Base-by-base conservation (phyloP, 805 yeast genomes). In the Hanseniaspora vineae region DNA sequence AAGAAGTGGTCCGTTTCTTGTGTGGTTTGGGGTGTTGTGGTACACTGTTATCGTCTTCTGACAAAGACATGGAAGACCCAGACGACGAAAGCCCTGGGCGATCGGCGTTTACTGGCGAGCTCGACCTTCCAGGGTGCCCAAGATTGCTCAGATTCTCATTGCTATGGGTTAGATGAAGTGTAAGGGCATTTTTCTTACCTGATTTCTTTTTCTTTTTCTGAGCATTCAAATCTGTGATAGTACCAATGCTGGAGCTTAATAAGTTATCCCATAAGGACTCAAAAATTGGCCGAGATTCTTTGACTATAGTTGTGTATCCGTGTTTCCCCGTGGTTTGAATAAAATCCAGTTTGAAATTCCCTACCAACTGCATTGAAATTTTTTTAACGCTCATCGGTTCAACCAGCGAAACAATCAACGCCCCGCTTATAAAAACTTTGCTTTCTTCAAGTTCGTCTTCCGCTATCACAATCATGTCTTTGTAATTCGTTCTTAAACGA, bases 371-470 rank as follows among this genome's bases (percentile, higher is more conserved):
- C 46, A 90, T 64, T 0, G 77, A 60, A 46, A 90, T 65, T 51
- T 70, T 75, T 56, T 77, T 80, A 39, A 88, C 73, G 3, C 76
- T 58, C 31, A 84, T 61, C 3, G 88, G 80, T 45, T 86, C 95
- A 12, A 75, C 72, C 2, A 85, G 72, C 0, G 87, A 73, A 40
- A 90, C 65, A 0, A 82, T 84, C 17, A 90, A 73, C 31, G 76
- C 77, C 1, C 97, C 98, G 0, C 78, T 64, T 35, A 92, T 64
- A n/a, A 81, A 69, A 1, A 76, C 81, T 1, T 94, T 79, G 0
- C 85, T 75, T 0, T 95, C 86, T 48, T 84, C 92, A 42, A 75
- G 72, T 18, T 81, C 81, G 1, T 82, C 65, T 3, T 96, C 97
- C 49, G 84, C 76, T 32, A 92, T 67, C 1, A 90, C 71, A 2